A percentile compares a stretch with the other conserved stretches of the same genome.
Conservation (phyloP, 805 yeast species). For the Metschnikowia lunata region DNA sequence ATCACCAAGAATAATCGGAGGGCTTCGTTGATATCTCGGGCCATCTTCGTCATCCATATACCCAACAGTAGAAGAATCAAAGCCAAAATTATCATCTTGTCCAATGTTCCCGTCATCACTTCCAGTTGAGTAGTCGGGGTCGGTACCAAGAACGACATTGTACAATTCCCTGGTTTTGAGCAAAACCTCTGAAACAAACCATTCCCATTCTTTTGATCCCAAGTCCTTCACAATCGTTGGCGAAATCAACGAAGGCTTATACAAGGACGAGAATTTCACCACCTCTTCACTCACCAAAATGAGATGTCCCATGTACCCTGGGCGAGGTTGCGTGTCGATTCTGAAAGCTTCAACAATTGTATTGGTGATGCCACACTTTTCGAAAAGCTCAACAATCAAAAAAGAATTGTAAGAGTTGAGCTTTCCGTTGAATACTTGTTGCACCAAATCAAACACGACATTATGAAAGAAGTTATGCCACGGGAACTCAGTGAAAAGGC, state of each 20-base stretch:
- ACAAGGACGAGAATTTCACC: conserved; percentile 72
- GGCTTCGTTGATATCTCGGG: conserved; percentile 21
- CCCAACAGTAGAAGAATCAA: conserved; percentile 35
- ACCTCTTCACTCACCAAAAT: conserved; percentile 93
- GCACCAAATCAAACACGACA: conserved; percentile 94
- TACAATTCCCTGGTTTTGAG: conserved; percentile 52
- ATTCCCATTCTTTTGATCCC: conserved; percentile 37
- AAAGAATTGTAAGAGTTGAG: conserved; percentile 76
- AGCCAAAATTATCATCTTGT: conserved; percentile 17
- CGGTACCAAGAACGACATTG: conserved; percentile 53
- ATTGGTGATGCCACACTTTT: conserved; percentile 13
- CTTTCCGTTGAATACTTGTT: conserved; percentile 91
- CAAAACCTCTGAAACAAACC: conserved; percentile 46
- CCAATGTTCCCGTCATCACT: conserved; percentile 6
- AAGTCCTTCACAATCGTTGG: conserved; percentile 61
- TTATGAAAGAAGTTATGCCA: conserved; percentile 98
- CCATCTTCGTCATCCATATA: conserved; percentile 35
- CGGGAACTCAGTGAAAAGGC: conserved; percentile 78
- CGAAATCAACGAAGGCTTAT: conserved; percentile 56
- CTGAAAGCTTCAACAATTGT: conserved; percentile 50
- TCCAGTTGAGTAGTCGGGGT: conserved; percentile 15
- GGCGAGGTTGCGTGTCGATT: conserved; percentile 50
- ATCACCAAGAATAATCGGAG: conserved; percentile 33
- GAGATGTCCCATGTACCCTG: conserved; percentile 97
- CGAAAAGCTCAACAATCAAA: conserved; percentile 30